phyloP scores from a whole-genome alignment of 1,284 basidiomycete genomes.

The Malassezia obtusa region DNA sequence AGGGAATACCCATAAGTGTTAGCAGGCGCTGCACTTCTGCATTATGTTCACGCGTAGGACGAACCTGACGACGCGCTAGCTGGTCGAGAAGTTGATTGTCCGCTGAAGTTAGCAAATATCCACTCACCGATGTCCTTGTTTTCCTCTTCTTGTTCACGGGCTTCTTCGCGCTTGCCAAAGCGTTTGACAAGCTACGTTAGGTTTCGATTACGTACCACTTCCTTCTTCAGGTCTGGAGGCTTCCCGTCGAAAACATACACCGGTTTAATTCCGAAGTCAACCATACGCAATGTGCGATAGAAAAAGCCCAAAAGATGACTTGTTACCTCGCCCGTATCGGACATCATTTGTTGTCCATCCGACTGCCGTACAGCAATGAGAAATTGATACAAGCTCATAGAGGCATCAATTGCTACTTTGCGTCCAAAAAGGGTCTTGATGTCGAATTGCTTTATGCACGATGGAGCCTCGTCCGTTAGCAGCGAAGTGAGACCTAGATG shows the following conservation, averaged over 20 bases:
- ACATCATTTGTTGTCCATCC: constrained; percentile 92
- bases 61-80: constrained; percentile 80
- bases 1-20: constrained; percentile 91
- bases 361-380: constrained; percentile 91
- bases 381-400: constrained; percentile 60
- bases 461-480: constrained; percentile 74
- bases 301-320: constrained; percentile 98
- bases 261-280: constrained; percentile 98
- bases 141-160: constrained; percentile 86
- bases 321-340: constrained; percentile 81
- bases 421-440: constrained; percentile 78
- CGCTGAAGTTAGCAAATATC: constrained; percentile 2
- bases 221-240: constrained; percentile 90
- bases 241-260: constrained; percentile 98
- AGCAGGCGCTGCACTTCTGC: constrained; percentile 84
- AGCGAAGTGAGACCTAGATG: constrained; percentile 69
- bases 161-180: constrained; percentile 79
- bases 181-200: constrained; percentile 70
- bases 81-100: constrained; percentile 76
- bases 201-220: constrained; percentile 59
- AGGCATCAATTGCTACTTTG: constrained; percentile 94
- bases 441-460: constrained; percentile 76
- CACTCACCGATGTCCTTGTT: constrained; percentile 79
- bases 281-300: constrained; percentile 72
- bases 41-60: constrained; percentile 90